Evolutionary conservation across 2,329 filamentous ascomycete species (phyloP).

Genomic region (Paradendryphiella salina): DNA sequence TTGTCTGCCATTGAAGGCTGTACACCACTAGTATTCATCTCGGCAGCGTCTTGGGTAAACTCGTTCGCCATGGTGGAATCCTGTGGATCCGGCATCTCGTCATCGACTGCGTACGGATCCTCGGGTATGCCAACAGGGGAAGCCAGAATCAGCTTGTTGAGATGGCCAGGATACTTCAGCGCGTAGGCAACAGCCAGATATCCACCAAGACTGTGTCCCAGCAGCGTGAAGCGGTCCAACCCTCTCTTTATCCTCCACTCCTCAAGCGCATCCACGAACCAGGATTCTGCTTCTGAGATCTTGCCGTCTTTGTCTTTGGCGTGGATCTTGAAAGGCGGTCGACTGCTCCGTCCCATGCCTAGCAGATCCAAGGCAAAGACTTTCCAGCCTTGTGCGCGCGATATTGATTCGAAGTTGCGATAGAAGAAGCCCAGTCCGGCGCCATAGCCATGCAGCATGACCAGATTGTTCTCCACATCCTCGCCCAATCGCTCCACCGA

Average conservation of each 20-base stretch:
- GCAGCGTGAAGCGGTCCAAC: constrained; percentile 88
- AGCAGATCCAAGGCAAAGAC: constrained; percentile 93
- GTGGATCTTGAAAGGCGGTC: constrained; percentile 81
- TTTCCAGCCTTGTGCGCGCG: constrained; percentile 77
- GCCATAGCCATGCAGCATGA: constrained; percentile 96
- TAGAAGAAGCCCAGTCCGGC: constrained; percentile 97
- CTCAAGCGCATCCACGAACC: constrained; percentile 94
- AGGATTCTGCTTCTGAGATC: constrained; percentile 86
- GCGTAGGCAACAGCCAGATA: constrained; percentile 96
- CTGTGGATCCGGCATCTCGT: constrained; percentile 74
- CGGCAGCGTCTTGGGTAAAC: constrained; percentile 73
- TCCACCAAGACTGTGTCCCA: constrained; percentile 91
- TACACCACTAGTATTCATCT: constrained; percentile 67
- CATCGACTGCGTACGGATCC: constrained; percentile 84
- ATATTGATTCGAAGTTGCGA: constrained; percentile 92
- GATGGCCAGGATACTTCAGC: constrained; percentile 88
- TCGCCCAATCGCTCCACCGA: constrained; percentile 84
- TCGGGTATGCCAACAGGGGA: constrained; percentile 94
- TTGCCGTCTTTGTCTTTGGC: constrained; percentile 79
- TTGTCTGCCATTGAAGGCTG: constrained; percentile 64
- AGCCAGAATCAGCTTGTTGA: constrained; percentile 95
- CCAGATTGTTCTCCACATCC: constrained; percentile 77
- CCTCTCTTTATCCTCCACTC: constrained; percentile 90
- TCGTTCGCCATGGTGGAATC: constrained; percentile 76
- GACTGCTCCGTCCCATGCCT: constrained; percentile 87